Base-by-base conservation (phyloP, 208 protist genomes). In the Hexamita inflata region DNA sequence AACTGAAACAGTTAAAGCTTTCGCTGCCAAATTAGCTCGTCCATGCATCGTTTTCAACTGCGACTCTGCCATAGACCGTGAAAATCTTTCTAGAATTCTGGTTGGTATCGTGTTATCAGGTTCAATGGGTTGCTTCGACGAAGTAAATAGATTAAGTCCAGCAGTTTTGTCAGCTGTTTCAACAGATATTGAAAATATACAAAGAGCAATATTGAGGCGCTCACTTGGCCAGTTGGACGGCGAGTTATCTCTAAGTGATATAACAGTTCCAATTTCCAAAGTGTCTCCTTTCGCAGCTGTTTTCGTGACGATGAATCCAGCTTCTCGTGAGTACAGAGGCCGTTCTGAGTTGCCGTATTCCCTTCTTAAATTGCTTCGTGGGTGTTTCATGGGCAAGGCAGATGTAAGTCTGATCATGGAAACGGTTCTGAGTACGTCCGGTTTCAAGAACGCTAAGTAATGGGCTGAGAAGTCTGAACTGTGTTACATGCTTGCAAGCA, bases 31-130 rank as follows among this genome's bases (percentile, higher is more conserved):
- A 0, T 81, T 95, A 28, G 92, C 88, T 32, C 80, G 88, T 38
- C 89, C 81, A 45, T 87, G 82, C 76, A 81, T 90, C 30, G 94
- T 98, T 60, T 98, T 97, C 86, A 98, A 98, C 83, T 98, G 95
- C 85, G 93, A 89, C 28, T 93, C 97, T 78, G 88, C 91, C 62
- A 89, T 95, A 42, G 90, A 92, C 26, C 89, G 89, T 59, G 90
- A 73, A 30, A 73, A 76, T 62, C 81, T 88, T 68, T 59, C 61
- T 11, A 45, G 82, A 42, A 80, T 88, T 58, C 83, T 88, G 68
- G 73, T 76, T 38, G 85, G 86, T 13, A 66, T 88, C 19, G 74
- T 82, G 1, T 73, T 79, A n/a, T 77, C 66, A 30, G 86, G 86
- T 11, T 75, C 82, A 7, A 85, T 80, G 78, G 84, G 79, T 19